Conservation (phyloP, 495 filamentous ascomycete genomes). For the Stereocaulon alpinum region DNA sequence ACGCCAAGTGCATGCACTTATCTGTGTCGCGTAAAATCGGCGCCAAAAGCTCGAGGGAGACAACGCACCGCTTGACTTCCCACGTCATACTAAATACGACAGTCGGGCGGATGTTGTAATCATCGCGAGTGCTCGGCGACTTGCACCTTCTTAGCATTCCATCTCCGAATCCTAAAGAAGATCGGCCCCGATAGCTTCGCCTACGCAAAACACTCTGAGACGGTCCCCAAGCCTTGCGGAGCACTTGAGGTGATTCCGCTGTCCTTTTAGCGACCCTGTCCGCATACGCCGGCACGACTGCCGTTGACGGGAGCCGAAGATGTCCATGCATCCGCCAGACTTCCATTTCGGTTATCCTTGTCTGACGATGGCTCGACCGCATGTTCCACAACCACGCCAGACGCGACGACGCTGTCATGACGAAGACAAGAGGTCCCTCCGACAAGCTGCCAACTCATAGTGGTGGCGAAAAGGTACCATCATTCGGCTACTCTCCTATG, state of each 20-base stretch:
- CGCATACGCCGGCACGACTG: not conserved
- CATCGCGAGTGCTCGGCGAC: not conserved
- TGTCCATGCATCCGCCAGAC: not conserved
- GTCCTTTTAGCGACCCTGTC: not conserved
- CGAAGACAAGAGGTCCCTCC: too few species aligned
- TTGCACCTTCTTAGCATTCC: not conserved
- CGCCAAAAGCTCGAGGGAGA: conserved; percentile 3
- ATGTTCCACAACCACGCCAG: too few species aligned
- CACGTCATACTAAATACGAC: not conserved
- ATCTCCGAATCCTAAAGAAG: not conserved
- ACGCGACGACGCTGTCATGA: too few species aligned
- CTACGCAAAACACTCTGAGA: not conserved
- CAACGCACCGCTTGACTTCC: conserved; percentile 1
- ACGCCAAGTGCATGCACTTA: conserved; percentile 6
- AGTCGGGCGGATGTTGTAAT: not conserved
- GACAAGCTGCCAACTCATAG: too few species aligned
- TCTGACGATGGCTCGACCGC: too few species aligned
- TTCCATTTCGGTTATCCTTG: too few species aligned
- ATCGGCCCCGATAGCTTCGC: too few species aligned
- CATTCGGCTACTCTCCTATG: too few species aligned
- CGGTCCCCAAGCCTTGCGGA: not conserved
- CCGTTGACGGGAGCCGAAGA: not conserved
- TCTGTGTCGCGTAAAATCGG: not conserved
- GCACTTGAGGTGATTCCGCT: not conserved
- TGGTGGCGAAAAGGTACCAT: too few species aligned